These are phyloP conservation scores for Chlorociboria aeruginascens DNA, from an alignment of 495 filamentous ascomycete species.

Conservation along the genomic window DNA sequence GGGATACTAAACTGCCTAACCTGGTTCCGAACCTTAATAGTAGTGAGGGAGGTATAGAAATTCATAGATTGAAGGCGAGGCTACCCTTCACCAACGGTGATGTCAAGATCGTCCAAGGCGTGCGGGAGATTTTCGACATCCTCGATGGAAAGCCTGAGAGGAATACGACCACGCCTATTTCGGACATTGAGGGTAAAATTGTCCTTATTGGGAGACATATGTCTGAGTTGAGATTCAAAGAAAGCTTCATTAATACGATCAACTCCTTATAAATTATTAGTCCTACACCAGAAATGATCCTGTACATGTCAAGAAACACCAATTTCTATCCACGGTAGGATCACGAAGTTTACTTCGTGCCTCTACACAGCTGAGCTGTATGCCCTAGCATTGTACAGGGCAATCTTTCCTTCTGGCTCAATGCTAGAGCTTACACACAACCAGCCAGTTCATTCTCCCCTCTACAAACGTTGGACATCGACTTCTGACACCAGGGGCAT, in stretches of 20 bases:
- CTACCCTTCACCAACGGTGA: conserved; percentile 47
- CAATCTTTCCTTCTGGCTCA: too few relatives aligned
- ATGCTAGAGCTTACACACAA: too few relatives aligned
- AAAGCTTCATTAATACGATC: conserved; percentile 19
- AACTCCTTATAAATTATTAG: background rate
- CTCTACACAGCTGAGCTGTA: too few relatives aligned
- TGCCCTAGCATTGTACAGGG: too few relatives aligned
- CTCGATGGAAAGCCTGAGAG: conserved; percentile 42
- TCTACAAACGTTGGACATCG: too few relatives aligned
- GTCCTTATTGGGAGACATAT: conserved; percentile 69
- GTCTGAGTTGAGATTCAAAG: conserved; percentile 32
- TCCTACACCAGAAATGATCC: too few relatives aligned
- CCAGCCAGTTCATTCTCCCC: too few relatives aligned
- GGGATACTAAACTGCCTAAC: conserved; percentile 58
- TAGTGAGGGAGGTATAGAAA: conserved; percentile 39
- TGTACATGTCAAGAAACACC: too few relatives aligned
- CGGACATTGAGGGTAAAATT: conserved; percentile 48
- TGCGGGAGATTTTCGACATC: conserved; percentile 88
- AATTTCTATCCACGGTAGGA: too few relatives aligned
- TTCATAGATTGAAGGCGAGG: conserved; percentile 80
- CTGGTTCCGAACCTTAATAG: background rate
- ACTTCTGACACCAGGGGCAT: too few relatives aligned
- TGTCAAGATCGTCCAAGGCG: conserved; percentile 75
- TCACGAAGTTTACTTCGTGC: too few relatives aligned
- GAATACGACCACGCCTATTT: conserved; percentile 8